phyloP scores from a whole-genome alignment of 2,329 filamentous ascomycete species.

The Cryphonectria parasitica region DNA sequence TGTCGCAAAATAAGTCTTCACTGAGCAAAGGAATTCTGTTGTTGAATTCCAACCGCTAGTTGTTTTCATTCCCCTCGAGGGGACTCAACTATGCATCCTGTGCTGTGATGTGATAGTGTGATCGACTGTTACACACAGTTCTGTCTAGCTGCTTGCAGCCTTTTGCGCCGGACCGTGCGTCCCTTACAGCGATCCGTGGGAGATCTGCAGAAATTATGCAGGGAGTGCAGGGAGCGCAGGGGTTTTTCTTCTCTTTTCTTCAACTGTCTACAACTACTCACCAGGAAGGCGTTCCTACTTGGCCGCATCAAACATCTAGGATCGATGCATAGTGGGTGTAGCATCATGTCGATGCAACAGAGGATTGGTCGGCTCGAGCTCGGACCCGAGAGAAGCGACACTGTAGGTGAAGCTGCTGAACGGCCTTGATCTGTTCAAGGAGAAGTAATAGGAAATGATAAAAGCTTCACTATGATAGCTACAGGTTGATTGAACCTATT shows the following conservation, averaged over 20 bases:
- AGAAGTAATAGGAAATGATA: background rate
- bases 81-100: background rate
- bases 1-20: background rate
- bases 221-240: background rate
- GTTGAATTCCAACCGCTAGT: background rate
- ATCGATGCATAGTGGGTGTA: background rate
- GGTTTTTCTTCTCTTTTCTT: background rate
- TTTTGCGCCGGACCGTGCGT: background rate
- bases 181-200: background rate
- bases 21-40: background rate
- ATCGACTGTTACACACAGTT: background rate
- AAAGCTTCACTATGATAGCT: background rate
- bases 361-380: background rate
- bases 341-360: background rate
- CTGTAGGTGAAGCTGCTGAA: background rate
- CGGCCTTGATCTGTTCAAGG: background rate
- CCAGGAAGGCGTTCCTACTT: background rate
- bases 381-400: background rate
- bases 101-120: conserved; percentile 8
- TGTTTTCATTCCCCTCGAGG: background rate
- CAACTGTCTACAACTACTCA: background rate
- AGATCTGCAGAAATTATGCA: background rate
- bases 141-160: background rate
- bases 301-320: background rate
- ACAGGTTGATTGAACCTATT: background rate